Base-by-base conservation (phyloP, 1,284 basidiomycete genomes). In the Coniophora puteana region DNA sequence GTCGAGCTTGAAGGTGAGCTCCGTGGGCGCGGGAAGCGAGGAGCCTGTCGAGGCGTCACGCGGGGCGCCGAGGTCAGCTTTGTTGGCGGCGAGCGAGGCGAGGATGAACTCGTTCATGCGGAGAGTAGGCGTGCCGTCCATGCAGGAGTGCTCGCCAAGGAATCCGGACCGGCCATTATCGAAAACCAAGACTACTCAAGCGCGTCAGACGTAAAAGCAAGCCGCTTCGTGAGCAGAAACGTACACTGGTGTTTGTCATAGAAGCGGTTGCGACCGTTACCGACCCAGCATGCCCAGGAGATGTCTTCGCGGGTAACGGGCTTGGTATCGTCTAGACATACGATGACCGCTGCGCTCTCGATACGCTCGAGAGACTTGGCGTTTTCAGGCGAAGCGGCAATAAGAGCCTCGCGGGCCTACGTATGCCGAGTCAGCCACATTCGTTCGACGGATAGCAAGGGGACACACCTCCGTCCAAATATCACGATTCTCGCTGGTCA, bases 181-280 rank as follows among this genome's bases (percentile, higher is more conserved):
- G 57, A 89, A 96, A 26, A 96, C 89, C 54, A 97, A 81, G 41
- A 96, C 89, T 92, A 6, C n/a, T 8, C 38, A 46, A 14, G 7
- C 22, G 14, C 36, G 38, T 40, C 23, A 43, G 36, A 23, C 35
- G 35, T 27, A 28, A 13, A 16, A n/a, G 21, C 32, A 26, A 35
- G 25, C 35, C 17, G 36, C 14, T n/a, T n/a, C n/a, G n/a, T n/a
- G n/a, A 38, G 21, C 30, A 38, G 22, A 22, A 17, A 71, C 83
- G 47, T 63, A 91, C 89, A 58, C 62, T 98, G 89, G 62, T 99
- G 95, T 68, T 99, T 99, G 73, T 99, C 96, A 61, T 89, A 98
- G 77, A 90, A 99, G 46, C 95, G 74, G 66, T 97, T 97, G 49
- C 82, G 76, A 30, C 91, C 93, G 51, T 96, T 83, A 31, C 95